Evolutionary conservation across 2,329 filamentous ascomycete species (phyloP).

Genomic region (Botrytis pseudocinerea): DNA sequence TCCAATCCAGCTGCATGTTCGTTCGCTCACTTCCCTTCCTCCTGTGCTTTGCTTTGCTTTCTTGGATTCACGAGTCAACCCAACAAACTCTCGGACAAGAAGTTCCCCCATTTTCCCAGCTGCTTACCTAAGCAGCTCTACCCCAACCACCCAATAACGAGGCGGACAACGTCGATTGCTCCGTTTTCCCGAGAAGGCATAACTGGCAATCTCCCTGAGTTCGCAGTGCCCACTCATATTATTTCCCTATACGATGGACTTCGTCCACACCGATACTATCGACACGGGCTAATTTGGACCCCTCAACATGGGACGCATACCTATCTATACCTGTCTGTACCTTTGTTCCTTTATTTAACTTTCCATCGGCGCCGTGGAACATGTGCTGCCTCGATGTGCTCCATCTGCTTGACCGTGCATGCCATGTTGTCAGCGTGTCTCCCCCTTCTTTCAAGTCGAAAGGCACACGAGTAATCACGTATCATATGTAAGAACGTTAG

Average conservation of each 20-base stretch:
- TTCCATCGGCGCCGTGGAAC: neutral
- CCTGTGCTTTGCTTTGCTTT: no score
- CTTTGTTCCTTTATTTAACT: neutral
- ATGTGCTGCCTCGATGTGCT: neutral
- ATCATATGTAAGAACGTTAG: neutral
- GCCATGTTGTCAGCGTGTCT: neutral
- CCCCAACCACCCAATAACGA: neutral
- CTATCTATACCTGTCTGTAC: neutral
- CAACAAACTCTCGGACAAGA: neutral
- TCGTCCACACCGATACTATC: constrained; percentile 1
- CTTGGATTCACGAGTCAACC: neutral
- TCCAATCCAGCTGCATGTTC: neutral
- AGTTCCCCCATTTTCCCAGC: neutral
- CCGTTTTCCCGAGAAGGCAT: neutral
- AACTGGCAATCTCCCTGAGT: neutral
- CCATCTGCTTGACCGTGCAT: neutral
- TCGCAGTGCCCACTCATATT: constrained; percentile 1
- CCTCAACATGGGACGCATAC: neutral
- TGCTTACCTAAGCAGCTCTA: neutral
- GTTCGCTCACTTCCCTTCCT: neutral
- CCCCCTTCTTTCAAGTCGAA: neutral
- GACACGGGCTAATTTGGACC: neutral
- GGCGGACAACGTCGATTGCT: neutral
- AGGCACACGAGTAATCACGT: neutral
- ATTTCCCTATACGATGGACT: neutral